Percentiles rank a stretch among this genome's conserved stretches.
Evolutionary conservation across 2,329 filamentous ascomycete genomes (phyloP).

Genomic region (Colletotrichum liaoningense): DNA sequence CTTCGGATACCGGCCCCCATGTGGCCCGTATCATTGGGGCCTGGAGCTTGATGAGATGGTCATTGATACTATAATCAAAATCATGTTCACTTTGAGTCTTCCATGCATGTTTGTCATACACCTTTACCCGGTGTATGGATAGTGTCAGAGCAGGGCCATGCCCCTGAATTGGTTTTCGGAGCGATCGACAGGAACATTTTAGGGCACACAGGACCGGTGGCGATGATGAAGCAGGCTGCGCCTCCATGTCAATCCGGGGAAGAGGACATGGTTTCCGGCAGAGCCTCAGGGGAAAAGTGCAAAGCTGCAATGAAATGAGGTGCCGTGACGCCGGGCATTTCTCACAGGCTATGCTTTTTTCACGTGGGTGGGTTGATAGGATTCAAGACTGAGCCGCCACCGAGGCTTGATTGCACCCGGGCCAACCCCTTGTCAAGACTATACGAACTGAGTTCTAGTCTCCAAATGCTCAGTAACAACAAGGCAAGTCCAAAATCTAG

Average conservation of each 20-base stretch:
- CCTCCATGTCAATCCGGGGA: slow-evolving; percentile 28
- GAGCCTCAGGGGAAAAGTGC: slow-evolving; percentile 21
- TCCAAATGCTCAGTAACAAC: neutral
- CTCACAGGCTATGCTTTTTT: neutral
- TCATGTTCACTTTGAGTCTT: neutral
- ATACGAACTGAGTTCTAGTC: neutral
- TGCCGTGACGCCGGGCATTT: neutral
- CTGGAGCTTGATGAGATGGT: neutral
- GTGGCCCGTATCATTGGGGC: slow-evolving; percentile 18
- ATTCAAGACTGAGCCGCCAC: neutral
- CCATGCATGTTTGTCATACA: neutral
- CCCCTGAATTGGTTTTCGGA: slow-evolving; percentile 18
- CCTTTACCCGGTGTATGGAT: neutral
- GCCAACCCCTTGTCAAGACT: neutral
- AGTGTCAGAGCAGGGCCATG: slow-evolving; percentile 11
- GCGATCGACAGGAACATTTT: slow-evolving; percentile 26
- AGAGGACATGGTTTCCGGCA: slow-evolving; percentile 29
- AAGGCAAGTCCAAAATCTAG: neutral
- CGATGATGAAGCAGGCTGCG: slow-evolving; percentile 11
- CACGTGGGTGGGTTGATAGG: slow-evolving; percentile 13
- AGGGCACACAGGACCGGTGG: slow-evolving; percentile 12
- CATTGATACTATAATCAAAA: neutral
- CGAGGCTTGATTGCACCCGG: neutral
- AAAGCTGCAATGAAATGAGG: neutral
- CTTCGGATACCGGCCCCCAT: slow-evolving; percentile 5